Base-by-base conservation (phyloP, 179 eudicot genomes). In the Actinidia arguta region DNA sequence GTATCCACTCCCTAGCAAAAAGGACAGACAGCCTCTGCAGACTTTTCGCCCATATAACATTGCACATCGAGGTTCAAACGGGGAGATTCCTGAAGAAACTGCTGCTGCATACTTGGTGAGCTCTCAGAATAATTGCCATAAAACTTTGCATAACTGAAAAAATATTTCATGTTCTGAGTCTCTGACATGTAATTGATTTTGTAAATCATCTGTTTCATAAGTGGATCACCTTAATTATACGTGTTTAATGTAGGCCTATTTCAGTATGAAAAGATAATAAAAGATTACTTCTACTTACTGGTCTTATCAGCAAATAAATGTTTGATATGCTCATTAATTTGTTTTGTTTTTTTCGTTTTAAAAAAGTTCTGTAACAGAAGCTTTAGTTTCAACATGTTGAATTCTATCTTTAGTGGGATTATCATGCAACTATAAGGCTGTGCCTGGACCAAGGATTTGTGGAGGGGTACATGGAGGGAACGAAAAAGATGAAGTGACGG, bases 51-150 rank as follows among this genome's bases (percentile, higher is more conserved):
- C 99, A 4, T 97, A 84, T 84, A 97, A 97, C 76, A 68, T 97
- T 83, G 99, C 99, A n/a, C 99, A 95, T 78, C 91, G 98, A 80
- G 99, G 99, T 85, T 91, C 99, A 46, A 97, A 94, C 79, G 99
- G 99, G 74, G 99, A 97, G 89, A 62, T 91, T 63, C 98, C 98
- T 10, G 98, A 97, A 89, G 99, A 95, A 90, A 93, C 98, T 74
- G 87, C 93, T 80, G 87, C 92, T 74, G 97, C 99, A 44, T 97
- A 97, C 85, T 66, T 85, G 92, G 99, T 96, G 86, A 58, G 68
- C 75, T 39, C 68, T 11, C 7, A 3, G 25, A 22, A n/a, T 31
- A 31, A 31, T 31, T 31, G 36, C 36, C 36, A 31, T 3, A 18
- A 22, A 12, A 73, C 12, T 71, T 71, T 7, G 17, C 22, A 22